A percentile compares a stretch with the other conserved stretches of the same genome.
Conservation (phyloP, 345 rosid species). For the Gossypium herbaceum region DNA sequence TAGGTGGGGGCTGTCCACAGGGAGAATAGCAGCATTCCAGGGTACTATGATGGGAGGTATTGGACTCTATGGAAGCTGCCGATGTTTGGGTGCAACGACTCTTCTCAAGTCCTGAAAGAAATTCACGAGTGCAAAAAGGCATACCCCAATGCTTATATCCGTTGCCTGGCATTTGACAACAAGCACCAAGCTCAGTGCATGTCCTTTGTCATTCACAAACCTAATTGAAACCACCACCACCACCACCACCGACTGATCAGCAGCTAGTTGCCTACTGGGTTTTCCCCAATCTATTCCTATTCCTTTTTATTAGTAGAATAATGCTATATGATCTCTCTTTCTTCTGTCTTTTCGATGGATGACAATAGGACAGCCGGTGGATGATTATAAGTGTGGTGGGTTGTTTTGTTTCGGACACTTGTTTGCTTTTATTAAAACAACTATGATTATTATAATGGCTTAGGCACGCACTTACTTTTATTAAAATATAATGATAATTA, state of each 20-base stretch:
- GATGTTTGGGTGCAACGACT: slow-evolving; percentile 67
- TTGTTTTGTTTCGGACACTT: too few species aligned
- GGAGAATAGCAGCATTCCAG: slow-evolving; percentile 53
- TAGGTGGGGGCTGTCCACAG: slow-evolving; percentile 42
- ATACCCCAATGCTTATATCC: slow-evolving; percentile 49
- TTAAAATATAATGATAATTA: too few species aligned
- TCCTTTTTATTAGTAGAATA: neutral
- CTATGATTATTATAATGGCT: too few species aligned
- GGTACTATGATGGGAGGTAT: slow-evolving; percentile 69
- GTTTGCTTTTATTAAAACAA: too few species aligned
- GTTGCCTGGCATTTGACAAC: slow-evolving; percentile 55
- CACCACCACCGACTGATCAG: neutral
- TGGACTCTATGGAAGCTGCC: slow-evolving; percentile 82
- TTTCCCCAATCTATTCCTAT: neutral
- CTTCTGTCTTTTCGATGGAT: too few species aligned
- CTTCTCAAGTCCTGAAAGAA: slow-evolving; percentile 51
- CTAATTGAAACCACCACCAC: slow-evolving; percentile 11
- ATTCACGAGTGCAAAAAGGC: slow-evolving; percentile 41
- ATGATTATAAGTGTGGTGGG: too few species aligned
- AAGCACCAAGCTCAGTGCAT: slow-evolving; percentile 55
- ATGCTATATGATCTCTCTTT: neutral
- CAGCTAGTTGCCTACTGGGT: neutral
- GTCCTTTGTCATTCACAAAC: slow-evolving; percentile 56
- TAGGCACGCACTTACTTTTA: too few species aligned
- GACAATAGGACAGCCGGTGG: too few species aligned